phyloP scores from a whole-genome alignment of 208 protist species.

The Leishmania guyanensis region DNA sequence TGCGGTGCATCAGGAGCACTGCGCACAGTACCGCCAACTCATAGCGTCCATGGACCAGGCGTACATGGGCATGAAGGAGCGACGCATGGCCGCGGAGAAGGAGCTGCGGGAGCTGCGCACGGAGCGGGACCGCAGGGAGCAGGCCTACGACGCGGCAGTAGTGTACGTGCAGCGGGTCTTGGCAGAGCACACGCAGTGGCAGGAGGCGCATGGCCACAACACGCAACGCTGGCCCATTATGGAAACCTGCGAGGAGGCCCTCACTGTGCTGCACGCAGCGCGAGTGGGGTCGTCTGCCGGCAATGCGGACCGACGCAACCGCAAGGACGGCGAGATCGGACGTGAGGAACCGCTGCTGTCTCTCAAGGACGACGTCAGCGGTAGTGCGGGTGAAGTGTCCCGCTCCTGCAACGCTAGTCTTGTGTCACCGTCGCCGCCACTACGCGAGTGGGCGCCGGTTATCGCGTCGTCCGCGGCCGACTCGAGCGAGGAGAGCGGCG shows the following conservation, averaged over 20 bases:
- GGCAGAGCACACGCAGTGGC: slow-evolving; percentile 68
- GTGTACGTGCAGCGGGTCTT: slow-evolving; percentile 73
- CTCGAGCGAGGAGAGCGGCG: slow-evolving; percentile 15
- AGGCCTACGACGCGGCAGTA: slow-evolving; percentile 59
- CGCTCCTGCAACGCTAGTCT: background rate
- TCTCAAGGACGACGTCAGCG: background rate
- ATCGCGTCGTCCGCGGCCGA: background rate
- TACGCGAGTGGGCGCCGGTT: slow-evolving; percentile 16
- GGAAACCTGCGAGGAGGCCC: slow-evolving; percentile 44
- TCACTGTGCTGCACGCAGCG: slow-evolving; percentile 26
- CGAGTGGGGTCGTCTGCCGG: slow-evolving; percentile 8
- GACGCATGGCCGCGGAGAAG: slow-evolving; percentile 46
- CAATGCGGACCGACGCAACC: background rate
- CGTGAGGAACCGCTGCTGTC: background rate
- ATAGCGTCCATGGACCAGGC: slow-evolving; percentile 38
- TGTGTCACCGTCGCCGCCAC: slow-evolving; percentile 3
- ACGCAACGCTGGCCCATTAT: slow-evolving; percentile 54
- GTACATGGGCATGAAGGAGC: slow-evolving; percentile 59
- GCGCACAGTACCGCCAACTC: slow-evolving; percentile 51
- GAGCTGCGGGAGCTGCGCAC: slow-evolving; percentile 54
- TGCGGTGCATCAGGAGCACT: slow-evolving; percentile 40
- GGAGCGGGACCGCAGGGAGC: slow-evolving; percentile 61
- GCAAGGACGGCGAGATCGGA: slow-evolving; percentile 3
- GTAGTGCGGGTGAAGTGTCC: background rate
- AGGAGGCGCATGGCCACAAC: slow-evolving; percentile 67